Percentiles rank a stretch among this genome's conserved stretches.
phyloP scores from a whole-genome alignment of 2,329 filamentous ascomycete genomes.

The Cladorrhinum sp. region DNA sequence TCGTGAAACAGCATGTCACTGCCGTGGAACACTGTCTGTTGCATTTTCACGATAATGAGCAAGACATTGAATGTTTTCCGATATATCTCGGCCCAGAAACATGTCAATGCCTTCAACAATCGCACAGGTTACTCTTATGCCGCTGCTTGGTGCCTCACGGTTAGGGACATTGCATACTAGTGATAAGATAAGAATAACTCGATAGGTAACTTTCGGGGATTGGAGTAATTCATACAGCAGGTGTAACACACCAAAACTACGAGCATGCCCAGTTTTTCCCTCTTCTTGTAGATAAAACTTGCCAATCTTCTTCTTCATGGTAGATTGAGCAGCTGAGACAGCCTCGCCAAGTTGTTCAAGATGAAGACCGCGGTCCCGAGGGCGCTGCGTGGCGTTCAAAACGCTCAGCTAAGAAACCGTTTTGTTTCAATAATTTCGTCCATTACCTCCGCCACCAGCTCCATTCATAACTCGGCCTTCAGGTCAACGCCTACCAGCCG shows the following conservation, averaged over 20 bases:
- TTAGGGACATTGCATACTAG: constrained; percentile 7
- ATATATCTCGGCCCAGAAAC: background rate
- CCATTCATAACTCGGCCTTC: constrained; percentile 5
- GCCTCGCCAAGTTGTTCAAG: constrained; percentile 1
- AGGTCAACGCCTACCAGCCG: background rate
- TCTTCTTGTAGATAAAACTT: background rate
- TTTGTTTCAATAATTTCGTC: constrained; percentile 1
- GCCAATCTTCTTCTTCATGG: background rate
- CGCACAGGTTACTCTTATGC: background rate
- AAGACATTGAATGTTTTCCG: background rate
- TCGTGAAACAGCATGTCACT: background rate
- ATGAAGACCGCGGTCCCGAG: constrained; percentile 22
- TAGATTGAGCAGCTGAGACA: constrained; percentile 8
- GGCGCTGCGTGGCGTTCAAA: constrained; percentile 18
- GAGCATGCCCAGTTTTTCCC: background rate
- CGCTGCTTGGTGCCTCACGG: constrained; percentile 10
- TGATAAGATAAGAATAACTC: constrained; percentile 9
- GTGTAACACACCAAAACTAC: constrained; percentile 12
- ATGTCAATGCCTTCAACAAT: background rate
- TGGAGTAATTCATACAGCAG: background rate
- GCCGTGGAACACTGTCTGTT: background rate
- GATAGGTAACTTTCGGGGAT: constrained; percentile 1
- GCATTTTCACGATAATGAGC: background rate
- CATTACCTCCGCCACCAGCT: constrained; percentile 6
- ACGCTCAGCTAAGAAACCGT: background rate